Base-by-base conservation (phyloP, 2,329 filamentous ascomycete species). In the Colletotrichum kahawae region DNA sequence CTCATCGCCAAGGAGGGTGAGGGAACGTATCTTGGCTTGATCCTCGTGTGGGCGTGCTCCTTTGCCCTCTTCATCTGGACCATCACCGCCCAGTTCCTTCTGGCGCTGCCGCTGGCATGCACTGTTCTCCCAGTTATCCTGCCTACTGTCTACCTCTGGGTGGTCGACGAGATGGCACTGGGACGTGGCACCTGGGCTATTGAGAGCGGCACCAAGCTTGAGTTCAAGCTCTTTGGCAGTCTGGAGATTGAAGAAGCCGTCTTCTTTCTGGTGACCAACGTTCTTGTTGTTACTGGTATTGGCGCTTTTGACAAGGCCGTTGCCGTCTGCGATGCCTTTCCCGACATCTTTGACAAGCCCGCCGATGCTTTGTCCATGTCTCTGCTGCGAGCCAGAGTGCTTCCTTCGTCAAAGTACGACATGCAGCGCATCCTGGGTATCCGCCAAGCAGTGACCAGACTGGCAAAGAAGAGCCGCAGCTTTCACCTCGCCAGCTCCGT, bases 191-290 rank as follows among this genome's bases (percentile, higher is more conserved):
- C 93, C 0, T 95, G 93, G 94, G 88, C 91, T 1, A 95, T 95
- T 65, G 90, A 90, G 75, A 85, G 87, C 6, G 91, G 90, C 0
- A 95, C 93, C 1, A 95, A 95, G 79, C 87, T 93, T 13, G 91
- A 89, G 1, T 79, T 90, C 51, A 87, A 91, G 63, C 77, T 95
- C 0, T 95, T 92, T 89, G 88, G 90, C 3, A 89, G 89, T 8
- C 82, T 95, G 34, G 94, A 95, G 66, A 87, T 95, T 24, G 94
- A 95, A 83, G 94, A 95, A 81, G 93, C 93, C 0, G 78, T 93
- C 9, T 95, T 95, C 85, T 95, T 95, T 82, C 84, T 95, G 5
- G 83, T 90, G 5, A 95, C 93, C 3, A 95, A 95, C 80, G 85
- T 85, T 1, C 83, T 95, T 24, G 92, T 95, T 70, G 92, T 95